Conservation (phyloP, 108 stramenopile genomes). For the Fragilariopsis cylindrus region DNA sequence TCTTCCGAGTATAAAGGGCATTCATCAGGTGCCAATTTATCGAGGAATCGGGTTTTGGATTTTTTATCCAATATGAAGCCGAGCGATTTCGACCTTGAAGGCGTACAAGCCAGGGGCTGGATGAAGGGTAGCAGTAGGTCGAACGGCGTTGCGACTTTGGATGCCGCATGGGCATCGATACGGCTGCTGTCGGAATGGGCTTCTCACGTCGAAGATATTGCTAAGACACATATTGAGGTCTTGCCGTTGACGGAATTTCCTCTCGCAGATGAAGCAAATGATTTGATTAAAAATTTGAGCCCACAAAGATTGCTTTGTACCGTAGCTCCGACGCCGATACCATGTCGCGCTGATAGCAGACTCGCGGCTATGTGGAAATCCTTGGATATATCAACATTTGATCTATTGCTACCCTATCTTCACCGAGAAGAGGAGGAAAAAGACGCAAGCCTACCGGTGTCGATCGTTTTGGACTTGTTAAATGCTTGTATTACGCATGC, state of each 20-base stretch:
- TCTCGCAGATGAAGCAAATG: background rate
- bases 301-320: slow-evolving; percentile 27
- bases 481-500: slow-evolving; percentile 29
- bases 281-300: slow-evolving; percentile 21
- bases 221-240: slow-evolving; percentile 13
- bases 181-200: slow-evolving; percentile 33
- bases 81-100: slow-evolving; percentile 34
- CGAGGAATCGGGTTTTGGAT: slow-evolving; percentile 15
- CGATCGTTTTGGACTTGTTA: slow-evolving; percentile 23
- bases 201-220: slow-evolving; percentile 33
- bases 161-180: slow-evolving; percentile 27
- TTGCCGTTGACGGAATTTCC: background rate
- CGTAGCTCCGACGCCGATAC: slow-evolving; percentile 22
- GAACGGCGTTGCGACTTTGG: slow-evolving; percentile 9
- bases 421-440: background rate
- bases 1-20: slow-evolving; percentile 2
- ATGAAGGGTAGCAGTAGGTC: background rate
- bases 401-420: slow-evolving; percentile 32
- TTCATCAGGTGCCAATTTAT: background rate
- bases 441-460: slow-evolving; percentile 2
- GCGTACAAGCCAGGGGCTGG: slow-evolving; percentile 19
- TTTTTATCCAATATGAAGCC: slow-evolving; percentile 14
- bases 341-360: slow-evolving; percentile 8
- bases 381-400: slow-evolving; percentile 26
- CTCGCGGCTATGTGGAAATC: slow-evolving; percentile 19